phyloP scores from a whole-genome alignment of 306 rosid species.

The Delonix regia region DNA sequence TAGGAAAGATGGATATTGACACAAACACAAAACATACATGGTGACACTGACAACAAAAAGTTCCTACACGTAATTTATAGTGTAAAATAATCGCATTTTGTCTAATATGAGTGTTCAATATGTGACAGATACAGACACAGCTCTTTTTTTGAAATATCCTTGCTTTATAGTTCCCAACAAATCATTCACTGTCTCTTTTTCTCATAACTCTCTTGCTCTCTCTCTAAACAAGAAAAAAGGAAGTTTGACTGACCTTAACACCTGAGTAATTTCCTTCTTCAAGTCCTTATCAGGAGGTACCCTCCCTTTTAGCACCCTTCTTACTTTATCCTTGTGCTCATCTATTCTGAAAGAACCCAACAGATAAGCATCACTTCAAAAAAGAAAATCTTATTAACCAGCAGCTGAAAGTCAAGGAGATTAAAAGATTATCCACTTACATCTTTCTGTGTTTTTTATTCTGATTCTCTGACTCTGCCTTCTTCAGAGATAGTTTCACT shows the following conservation, averaged over 20 bases:
- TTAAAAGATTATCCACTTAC: conserved; percentile 45
- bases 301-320: conserved; percentile 85
- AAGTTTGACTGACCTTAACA: conserved; percentile 61
- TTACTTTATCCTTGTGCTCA: conserved; percentile 77
- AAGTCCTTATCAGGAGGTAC: conserved; percentile 87
- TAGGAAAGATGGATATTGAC: too few species aligned
- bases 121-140: not conserved
- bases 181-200: not conserved
- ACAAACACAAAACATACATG: not conserved
- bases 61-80: too few species aligned
- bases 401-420: conserved; percentile 27
- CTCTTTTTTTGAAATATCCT: not conserved
- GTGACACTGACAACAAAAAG: not conserved
- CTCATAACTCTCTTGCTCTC: not conserved
- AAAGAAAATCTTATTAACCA: conserved; percentile 27
- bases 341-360: conserved; percentile 60
- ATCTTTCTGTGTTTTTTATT: conserved; percentile 76
- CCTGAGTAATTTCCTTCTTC: conserved; percentile 75
- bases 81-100: not conserved
- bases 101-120: not conserved
- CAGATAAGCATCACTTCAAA: conserved; percentile 30
- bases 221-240: not conserved
- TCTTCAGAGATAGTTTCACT: conserved; percentile 63
- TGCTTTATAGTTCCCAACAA: not conserved
- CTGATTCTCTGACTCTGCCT: conserved; percentile 60